Conservation (phyloP, 192 early-diverging fungal genomes). For the Coemansia sp. region DNA sequence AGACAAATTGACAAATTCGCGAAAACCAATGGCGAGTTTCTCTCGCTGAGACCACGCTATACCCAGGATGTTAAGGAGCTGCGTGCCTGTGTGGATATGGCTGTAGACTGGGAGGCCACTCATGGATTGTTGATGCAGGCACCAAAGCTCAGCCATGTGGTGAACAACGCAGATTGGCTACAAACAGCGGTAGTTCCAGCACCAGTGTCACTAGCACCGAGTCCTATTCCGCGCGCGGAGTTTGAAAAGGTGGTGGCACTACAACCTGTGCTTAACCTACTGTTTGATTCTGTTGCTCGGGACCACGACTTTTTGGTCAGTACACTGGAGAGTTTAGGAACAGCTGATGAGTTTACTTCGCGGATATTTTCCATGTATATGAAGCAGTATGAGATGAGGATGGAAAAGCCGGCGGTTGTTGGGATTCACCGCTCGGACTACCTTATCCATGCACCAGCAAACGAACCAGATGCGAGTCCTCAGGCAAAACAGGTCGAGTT, state of each 20-base stretch:
- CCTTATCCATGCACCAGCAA: constrained; percentile 66
- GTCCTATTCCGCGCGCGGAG: constrained; percentile 70
- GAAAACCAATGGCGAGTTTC: constrained; percentile 26
- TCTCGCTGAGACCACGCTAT: constrained; percentile 31
- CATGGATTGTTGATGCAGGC: constrained; percentile 81
- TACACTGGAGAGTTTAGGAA: constrained; percentile 34
- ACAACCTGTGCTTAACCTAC: constrained; percentile 75
- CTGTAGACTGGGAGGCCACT: constrained; percentile 80
- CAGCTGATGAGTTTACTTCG: constrained; percentile 82
- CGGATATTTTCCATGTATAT: constrained; percentile 77
- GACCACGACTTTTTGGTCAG: constrained; percentile 75
- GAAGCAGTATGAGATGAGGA: constrained; percentile 47
- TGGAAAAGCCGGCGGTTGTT: constrained; percentile 61
- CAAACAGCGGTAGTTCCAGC: constrained; percentile 68
- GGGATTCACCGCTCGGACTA: constrained; percentile 94
- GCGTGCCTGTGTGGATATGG: constrained; percentile 53
- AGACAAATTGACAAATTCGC: constrained; percentile 15
- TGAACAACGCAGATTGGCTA: constrained; percentile 19
- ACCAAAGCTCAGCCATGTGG: constrained; percentile 25
- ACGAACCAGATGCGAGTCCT: constrained; percentile 35
- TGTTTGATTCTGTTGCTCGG: constrained; percentile 75
- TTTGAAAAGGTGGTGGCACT: constrained; percentile 73
- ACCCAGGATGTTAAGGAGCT: constrained; percentile 32
- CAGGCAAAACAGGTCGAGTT: constrained; percentile 85
- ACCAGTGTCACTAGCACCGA: constrained; percentile 83